A percentile compares a stretch with the other conserved stretches of the same genome.
phyloP scores from a whole-genome alignment of 371 early-diverging fungal species.

The Lichtheimia ramosa region DNA sequence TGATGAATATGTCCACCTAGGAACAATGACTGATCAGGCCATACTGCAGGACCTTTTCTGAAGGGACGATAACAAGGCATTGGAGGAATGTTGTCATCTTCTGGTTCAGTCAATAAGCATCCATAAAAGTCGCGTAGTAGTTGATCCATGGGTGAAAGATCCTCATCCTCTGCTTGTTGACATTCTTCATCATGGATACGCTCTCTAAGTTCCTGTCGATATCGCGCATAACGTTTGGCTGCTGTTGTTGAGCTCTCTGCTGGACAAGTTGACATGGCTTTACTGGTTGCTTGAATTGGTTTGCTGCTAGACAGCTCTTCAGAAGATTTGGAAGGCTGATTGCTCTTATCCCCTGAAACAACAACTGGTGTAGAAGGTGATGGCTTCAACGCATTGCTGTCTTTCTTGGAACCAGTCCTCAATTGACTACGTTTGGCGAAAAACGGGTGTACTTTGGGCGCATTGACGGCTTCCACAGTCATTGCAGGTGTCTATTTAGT shows the following conservation, averaged over 20 bases:
- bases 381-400: no score
- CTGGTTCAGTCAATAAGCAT: background rate
- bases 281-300: background rate
- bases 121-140: slow-evolving; percentile 2
- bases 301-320: background rate
- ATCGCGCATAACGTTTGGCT: slow-evolving; percentile 7
- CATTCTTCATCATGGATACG: background rate
- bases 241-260: slow-evolving; percentile 6
- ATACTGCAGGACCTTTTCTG: background rate
- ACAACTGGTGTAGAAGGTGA: no score
- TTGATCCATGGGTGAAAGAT: background rate
- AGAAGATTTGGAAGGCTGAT: background rate
- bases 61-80: background rate
- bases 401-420: no score
- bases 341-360: background rate
- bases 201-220: slow-evolving; percentile 2
- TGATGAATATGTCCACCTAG: slow-evolving; percentile 13
- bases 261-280: background rate
- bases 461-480: no score
- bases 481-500: no score
- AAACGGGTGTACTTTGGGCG: no score
- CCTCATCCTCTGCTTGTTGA: background rate
- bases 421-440: no score
- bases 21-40: slow-evolving; percentile 9
- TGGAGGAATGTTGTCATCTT: background rate